Conservation (phyloP, 2,329 filamentous ascomycete species). For the Cercospora brassicicola region DNA sequence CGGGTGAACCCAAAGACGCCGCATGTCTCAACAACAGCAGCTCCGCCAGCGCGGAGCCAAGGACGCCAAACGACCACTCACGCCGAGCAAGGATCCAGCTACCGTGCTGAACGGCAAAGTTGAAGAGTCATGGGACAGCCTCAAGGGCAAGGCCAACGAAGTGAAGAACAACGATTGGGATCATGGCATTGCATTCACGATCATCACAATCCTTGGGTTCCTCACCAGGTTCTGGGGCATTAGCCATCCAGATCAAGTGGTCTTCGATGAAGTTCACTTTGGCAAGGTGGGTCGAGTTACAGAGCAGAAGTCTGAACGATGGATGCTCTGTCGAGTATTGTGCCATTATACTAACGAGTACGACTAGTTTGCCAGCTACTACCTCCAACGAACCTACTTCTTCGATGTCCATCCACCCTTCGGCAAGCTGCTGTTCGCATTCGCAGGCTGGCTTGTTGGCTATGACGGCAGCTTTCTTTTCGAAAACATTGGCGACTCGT, state of each 20-base stretch:
- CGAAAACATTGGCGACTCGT: slow-evolving; percentile 98
- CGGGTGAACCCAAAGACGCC: not conserved
- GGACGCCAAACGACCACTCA: slow-evolving; percentile 27
- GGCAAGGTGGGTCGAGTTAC: slow-evolving; percentile 72
- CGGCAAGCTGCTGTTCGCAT: slow-evolving; percentile 94
- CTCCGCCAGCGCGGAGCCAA: slow-evolving; percentile 28
- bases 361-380: slow-evolving; percentile 61
- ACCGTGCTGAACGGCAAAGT: slow-evolving; percentile 35
- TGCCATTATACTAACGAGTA: not conserved
- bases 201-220: slow-evolving; percentile 84
- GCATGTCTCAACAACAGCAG: slow-evolving; percentile 16
- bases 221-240: slow-evolving; percentile 95
- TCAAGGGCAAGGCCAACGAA: slow-evolving; percentile 38
- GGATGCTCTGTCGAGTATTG: not conserved
- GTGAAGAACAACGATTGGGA: slow-evolving; percentile 63
- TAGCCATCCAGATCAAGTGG: slow-evolving; percentile 90
- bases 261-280: slow-evolving; percentile 99
- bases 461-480: slow-evolving; percentile 98
- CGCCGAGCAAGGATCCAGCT: slow-evolving; percentile 25
- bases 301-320: slow-evolving; percentile 5
- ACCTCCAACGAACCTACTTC: slow-evolving; percentile 96
- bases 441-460: slow-evolving; percentile 95
- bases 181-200: slow-evolving; percentile 72
- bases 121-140: slow-evolving; percentile 42
- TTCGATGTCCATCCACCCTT: slow-evolving; percentile 99